Evolutionary conservation across 192 early-diverging fungal species (phyloP).

Genomic region (Coemansia guatemalensis): DNA sequence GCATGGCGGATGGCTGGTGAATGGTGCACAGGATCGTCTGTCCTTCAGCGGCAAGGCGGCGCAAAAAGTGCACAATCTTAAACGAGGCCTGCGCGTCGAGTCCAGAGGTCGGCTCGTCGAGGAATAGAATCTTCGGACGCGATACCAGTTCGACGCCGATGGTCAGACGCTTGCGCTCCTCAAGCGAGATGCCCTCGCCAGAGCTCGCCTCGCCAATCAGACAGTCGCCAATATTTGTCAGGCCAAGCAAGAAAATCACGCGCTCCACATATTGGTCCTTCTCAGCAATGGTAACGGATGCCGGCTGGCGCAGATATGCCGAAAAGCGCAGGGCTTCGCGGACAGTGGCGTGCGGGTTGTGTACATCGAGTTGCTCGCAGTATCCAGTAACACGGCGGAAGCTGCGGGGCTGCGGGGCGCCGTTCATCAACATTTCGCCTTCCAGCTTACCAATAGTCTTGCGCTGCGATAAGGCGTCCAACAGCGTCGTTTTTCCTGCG

Average conservation of each 20-base stretch:
- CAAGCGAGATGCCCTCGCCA: slow-evolving; percentile 78
- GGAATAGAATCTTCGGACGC: slow-evolving; percentile 76
- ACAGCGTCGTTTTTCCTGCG: slow-evolving; percentile 74
- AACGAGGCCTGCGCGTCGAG: slow-evolving; percentile 76
- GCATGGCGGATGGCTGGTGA: slow-evolving; percentile 82
- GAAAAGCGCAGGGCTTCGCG: slow-evolving; percentile 65
- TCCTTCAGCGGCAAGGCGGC: slow-evolving; percentile 61
- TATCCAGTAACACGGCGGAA: slow-evolving; percentile 76
- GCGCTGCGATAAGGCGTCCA: slow-evolving; percentile 73
- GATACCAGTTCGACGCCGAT: slow-evolving; percentile 85
- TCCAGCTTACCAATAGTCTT: slow-evolving; percentile 69
- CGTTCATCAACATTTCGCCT: slow-evolving; percentile 72
- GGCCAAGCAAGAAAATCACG: slow-evolving; percentile 73
- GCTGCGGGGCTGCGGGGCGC: slow-evolving; percentile 50
- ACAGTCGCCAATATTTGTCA: slow-evolving; percentile 71
- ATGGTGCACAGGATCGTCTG: slow-evolving; percentile 80
- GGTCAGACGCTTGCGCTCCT: slow-evolving; percentile 84
- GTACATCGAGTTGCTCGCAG: slow-evolving; percentile 86
- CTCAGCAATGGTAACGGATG: slow-evolving; percentile 61
- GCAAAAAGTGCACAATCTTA: slow-evolving; percentile 74
- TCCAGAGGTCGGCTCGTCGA: slow-evolving; percentile 91
- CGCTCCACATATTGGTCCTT: slow-evolving; percentile 74
- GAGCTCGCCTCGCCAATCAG: slow-evolving; percentile 70
- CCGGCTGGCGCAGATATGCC: slow-evolving; percentile 67
- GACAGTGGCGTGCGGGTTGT: slow-evolving; percentile 70